Percentiles rank a stretch among this genome's conserved stretches.
These are phyloP conservation scores for Tylopilus sp. DNA, from an alignment of 768 basidiomycete species.

Conservation along the genomic window DNA sequence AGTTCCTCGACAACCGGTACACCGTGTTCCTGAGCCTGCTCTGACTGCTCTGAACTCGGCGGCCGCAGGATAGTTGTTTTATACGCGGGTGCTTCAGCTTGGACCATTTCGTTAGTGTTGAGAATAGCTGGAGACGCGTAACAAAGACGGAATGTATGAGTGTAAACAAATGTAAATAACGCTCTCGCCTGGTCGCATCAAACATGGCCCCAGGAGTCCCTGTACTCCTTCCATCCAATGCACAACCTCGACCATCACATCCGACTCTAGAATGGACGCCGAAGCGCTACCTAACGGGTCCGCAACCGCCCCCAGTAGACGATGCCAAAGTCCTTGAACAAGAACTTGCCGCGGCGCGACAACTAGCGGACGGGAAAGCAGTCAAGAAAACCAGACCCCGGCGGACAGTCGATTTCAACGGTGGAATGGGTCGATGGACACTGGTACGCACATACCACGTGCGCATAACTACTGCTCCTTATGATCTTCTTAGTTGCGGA, in stretches of 20 bases:
- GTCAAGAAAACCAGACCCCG: constrained; percentile 91
- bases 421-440: constrained; percentile 81
- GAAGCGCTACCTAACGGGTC: constrained; percentile 55
- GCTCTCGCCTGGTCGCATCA: neutral
- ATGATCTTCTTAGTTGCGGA: too few species aligned
- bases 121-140: too few species aligned
- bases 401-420: constrained; percentile 93
- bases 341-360: constrained; percentile 71
- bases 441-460: constrained; percentile 70
- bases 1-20: too few species aligned
- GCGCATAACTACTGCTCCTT: too few species aligned
- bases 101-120: too few species aligned
- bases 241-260: constrained; percentile 35
- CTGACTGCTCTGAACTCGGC: too few species aligned
- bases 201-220: constrained; percentile 38
- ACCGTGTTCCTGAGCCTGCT: too few species aligned
- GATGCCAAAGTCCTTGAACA: constrained; percentile 73
- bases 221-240: constrained; percentile 50
- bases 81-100: too few species aligned
- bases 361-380: constrained; percentile 73
- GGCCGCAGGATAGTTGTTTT: too few species aligned
- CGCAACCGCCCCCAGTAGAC: constrained; percentile 78
- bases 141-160: too few species aligned
- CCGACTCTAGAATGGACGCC: constrained; percentile 74
- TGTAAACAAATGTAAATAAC: too few species aligned